Evolutionary conservation across 2,329 filamentous ascomycete genomes (phyloP).

Genomic region (Cercospora sp.): DNA sequence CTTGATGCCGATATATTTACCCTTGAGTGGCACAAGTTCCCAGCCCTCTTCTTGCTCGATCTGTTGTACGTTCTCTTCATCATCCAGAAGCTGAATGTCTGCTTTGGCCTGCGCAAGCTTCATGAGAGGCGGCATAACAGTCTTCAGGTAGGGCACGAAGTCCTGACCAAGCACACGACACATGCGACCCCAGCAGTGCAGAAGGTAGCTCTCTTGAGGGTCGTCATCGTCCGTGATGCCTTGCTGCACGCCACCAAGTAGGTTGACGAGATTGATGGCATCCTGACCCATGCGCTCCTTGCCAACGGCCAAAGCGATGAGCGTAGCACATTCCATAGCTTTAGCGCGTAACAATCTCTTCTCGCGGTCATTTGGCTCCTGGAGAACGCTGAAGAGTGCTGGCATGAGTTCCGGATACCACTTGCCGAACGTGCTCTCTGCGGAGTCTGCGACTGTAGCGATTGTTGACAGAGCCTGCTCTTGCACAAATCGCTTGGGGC

Average conservation of each 20-base stretch:
- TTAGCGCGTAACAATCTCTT: slow-evolving; percentile 88
- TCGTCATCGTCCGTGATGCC: slow-evolving; percentile 88
- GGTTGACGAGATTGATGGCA: slow-evolving; percentile 80
- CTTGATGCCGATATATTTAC: slow-evolving; percentile 97
- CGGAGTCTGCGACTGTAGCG: slow-evolving; percentile 97
- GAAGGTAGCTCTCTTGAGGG: slow-evolving; percentile 91
- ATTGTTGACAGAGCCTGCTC: slow-evolving; percentile 97
- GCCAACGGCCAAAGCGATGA: slow-evolving; percentile 92
- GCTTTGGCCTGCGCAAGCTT: slow-evolving; percentile 92
- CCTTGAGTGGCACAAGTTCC: slow-evolving; percentile 95
- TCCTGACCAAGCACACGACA: slow-evolving; percentile 87
- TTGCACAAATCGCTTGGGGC: slow-evolving; percentile 92
- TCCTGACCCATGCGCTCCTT: slow-evolving; percentile 88
- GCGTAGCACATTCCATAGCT: slow-evolving; percentile 97
- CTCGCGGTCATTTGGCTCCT: slow-evolving; percentile 89
- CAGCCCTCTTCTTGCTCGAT: slow-evolving; percentile 94
- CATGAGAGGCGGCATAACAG: slow-evolving; percentile 90
- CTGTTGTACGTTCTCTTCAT: slow-evolving; percentile 89
- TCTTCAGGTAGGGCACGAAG: slow-evolving; percentile 88
- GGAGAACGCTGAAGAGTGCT: slow-evolving; percentile 82
- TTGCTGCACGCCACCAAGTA: slow-evolving; percentile 82
- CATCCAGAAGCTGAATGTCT: slow-evolving; percentile 92
- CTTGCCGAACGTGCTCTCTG: slow-evolving; percentile 88
- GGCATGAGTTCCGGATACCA: slow-evolving; percentile 98
- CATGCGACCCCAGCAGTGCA: slow-evolving; percentile 99